Conservation (phyloP, 306 rosid species). For the Lathyrus aphaca region DNA sequence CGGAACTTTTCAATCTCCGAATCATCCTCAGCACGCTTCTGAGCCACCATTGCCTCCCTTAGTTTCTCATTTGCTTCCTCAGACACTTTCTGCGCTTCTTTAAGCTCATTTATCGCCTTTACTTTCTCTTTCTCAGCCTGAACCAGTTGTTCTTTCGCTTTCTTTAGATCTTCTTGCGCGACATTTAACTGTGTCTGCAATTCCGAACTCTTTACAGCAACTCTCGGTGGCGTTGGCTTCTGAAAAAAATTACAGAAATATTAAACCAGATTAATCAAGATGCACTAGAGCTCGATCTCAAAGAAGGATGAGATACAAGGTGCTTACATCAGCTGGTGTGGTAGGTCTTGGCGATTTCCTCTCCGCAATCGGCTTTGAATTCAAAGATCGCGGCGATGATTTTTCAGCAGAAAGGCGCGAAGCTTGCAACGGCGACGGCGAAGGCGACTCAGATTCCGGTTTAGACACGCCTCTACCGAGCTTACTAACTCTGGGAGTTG, state of each 20-base stretch:
- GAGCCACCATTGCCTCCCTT: slow-evolving; percentile 84
- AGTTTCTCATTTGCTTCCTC: slow-evolving; percentile 89
- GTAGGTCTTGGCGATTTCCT: slow-evolving; percentile 68
- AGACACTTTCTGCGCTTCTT: slow-evolving; percentile 72
- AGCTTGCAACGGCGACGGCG: slow-evolving; percentile 60
- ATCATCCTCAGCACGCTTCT: slow-evolving; percentile 80
- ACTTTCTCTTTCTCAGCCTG: slow-evolving; percentile 76
- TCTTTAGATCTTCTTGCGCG: slow-evolving; percentile 88
- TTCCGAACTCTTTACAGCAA: slow-evolving; percentile 68
- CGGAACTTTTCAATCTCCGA: slow-evolving; percentile 97
- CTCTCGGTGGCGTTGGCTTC: slow-evolving; percentile 62
- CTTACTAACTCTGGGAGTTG: slow-evolving; percentile 79
- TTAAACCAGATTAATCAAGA: slow-evolving; percentile 22
- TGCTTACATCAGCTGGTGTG: slow-evolving; percentile 82
- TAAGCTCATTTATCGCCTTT: slow-evolving; percentile 69
- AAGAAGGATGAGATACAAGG: neutral
- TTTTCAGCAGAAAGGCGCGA: slow-evolving; percentile 77
- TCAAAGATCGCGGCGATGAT: slow-evolving; percentile 75
- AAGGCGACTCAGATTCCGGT: slow-evolving; percentile 74
- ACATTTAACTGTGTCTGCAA: slow-evolving; percentile 65
- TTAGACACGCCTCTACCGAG: slow-evolving; percentile 66
- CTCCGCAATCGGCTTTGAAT: slow-evolving; percentile 63
- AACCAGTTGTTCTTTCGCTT: slow-evolving; percentile 77
- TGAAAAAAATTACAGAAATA: slow-evolving; percentile 44
- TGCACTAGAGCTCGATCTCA: neutral